Evolutionary conservation across 306 rosid species (phyloP).

Genomic region (Quercus berberidifolia): DNA sequence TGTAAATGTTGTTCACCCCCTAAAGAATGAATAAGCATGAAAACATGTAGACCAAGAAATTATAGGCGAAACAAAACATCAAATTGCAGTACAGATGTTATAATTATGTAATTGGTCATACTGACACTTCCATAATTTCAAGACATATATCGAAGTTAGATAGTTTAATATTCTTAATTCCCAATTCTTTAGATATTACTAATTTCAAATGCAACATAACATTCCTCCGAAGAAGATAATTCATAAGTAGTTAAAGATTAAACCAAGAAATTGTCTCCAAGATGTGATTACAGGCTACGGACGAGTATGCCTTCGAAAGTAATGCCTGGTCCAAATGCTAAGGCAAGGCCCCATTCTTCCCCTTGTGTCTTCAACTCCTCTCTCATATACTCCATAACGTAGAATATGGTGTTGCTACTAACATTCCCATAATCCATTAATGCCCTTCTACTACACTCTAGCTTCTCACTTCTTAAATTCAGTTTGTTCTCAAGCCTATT

Average conservation of each 20-base stretch:
- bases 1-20: no score
- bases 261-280: not conserved
- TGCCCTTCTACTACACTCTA: slow-evolving; percentile 78
- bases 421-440: slow-evolving; percentile 87
- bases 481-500: slow-evolving; percentile 62
- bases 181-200: not conserved
- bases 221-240: not conserved
- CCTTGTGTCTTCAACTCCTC: slow-evolving; percentile 50
- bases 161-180: not conserved
- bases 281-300: slow-evolving; percentile 60
- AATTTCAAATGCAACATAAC: not conserved
- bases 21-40: no score
- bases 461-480: slow-evolving; percentile 51
- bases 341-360: slow-evolving; percentile 91
- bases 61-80: not conserved
- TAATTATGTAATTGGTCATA: slow-evolving; percentile 11
- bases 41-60: no score
- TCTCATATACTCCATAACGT: slow-evolving; percentile 85
- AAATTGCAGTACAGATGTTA: not conserved
- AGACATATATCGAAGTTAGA: not conserved
- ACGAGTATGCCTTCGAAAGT: slow-evolving; percentile 95
- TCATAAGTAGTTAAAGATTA: not conserved
- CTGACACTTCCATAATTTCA: not conserved
- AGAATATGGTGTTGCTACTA: slow-evolving; percentile 89
- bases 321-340: slow-evolving; percentile 97